Evolutionary conservation across 371 early-diverging fungal genomes (phyloP).

Genomic region (Rhizopus delemar): DNA sequence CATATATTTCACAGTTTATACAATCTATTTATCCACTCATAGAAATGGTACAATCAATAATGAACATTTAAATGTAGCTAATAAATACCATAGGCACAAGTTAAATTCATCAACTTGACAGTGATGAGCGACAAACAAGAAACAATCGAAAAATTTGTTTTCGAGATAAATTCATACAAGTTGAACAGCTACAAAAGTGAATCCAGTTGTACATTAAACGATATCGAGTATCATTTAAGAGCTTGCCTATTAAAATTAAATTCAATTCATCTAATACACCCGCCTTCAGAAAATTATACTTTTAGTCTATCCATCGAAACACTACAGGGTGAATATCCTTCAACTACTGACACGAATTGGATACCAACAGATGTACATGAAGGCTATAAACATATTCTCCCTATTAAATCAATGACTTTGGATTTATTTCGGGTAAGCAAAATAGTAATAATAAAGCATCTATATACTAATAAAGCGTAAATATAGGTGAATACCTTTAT

Average conservation of each 20-base stretch:
- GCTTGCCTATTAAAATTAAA: conserved; percentile 45
- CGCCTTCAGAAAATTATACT: conserved; percentile 24
- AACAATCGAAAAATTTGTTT: conserved; percentile 54
- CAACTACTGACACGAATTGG: conserved; percentile 34
- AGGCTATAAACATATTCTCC: conserved; percentile 30
- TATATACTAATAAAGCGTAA: background rate
- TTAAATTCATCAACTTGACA: conserved; percentile 40
- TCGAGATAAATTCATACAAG: conserved; percentile 41
- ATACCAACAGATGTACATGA: conserved; percentile 40
- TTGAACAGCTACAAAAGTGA: conserved; percentile 9
- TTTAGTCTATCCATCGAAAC: conserved; percentile 50
- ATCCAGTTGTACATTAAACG: conserved; percentile 28
- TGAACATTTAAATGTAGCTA: background rate
- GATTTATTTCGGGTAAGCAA: conserved; percentile 43
- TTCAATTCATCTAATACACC: conserved; percentile 20
- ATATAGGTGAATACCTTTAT: conserved; percentile 18
- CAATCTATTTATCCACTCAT: conserved; percentile 44
- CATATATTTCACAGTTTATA: conserved; percentile 51
- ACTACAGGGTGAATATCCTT: conserved; percentile 16
- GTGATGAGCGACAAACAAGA: conserved; percentile 23
- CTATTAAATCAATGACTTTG: conserved; percentile 49
- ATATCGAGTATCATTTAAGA: conserved; percentile 47
- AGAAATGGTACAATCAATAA: conserved; percentile 35
- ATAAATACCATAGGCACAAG: conserved; percentile 32
- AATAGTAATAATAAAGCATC: background rate